phyloP scores from a whole-genome alignment of 306 rosid species.

The Glycine latifolia region DNA sequence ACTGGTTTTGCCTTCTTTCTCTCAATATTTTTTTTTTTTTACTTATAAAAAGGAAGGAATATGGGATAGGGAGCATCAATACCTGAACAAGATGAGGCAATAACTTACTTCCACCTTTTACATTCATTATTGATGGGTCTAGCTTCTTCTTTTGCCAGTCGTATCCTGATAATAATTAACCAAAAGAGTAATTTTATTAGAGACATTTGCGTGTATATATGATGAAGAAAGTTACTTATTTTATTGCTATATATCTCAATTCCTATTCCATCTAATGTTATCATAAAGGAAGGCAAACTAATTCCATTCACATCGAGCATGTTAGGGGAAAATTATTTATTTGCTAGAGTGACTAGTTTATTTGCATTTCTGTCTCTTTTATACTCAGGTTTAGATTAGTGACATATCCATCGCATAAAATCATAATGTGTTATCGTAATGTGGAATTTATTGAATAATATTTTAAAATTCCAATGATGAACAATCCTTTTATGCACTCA shows the following conservation, averaged over 20 bases:
- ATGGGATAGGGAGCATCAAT: not conserved
- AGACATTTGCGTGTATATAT: not conserved
- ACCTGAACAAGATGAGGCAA: slow-evolving; percentile 86
- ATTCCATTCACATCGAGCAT: too few species aligned
- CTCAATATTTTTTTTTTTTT: not conserved
- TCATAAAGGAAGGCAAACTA: too few species aligned
- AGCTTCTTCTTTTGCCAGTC: slow-evolving; percentile 82
- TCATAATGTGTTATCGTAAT: not conserved
- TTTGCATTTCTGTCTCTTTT: too few species aligned
- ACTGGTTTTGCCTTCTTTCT: not conserved
- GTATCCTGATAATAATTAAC: slow-evolving; percentile 65
- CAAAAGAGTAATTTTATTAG: not conserved
- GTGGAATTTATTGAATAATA: not conserved
- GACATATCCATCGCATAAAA: too few species aligned
- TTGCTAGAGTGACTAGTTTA: too few species aligned
- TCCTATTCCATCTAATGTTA: too few species aligned
- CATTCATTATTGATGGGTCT: slow-evolving; percentile 88
- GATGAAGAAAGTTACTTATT: not conserved
- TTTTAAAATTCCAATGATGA: not conserved
- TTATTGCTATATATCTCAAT: not conserved
- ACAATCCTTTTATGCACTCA: not conserved
- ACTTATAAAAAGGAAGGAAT: too few species aligned
- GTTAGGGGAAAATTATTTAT: too few species aligned
- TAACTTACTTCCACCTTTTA: slow-evolving; percentile 56
- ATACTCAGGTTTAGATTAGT: too few species aligned